Evolutionary conservation across 2,329 filamentous ascomycete genomes (phyloP), one percentile per base, ranked within the genome.

Genomic region (Leptodontidium sp.): DNA sequence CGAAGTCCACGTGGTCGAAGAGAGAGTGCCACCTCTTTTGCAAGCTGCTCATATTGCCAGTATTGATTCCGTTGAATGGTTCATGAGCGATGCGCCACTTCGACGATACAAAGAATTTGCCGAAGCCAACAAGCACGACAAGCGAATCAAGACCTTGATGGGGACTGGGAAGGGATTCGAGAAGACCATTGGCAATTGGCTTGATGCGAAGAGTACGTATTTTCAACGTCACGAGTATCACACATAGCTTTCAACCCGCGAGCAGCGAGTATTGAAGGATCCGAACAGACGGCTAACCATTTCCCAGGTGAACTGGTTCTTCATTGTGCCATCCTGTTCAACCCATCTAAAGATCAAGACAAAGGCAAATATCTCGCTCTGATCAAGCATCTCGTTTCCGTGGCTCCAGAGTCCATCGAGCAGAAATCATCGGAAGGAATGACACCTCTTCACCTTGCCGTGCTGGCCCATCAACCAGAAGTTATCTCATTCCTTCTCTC

Each of bases 61-160:
- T 24, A 77, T 95, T n/a, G 86, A 90, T 49, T 85, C 86, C 21
- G 87, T 93, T 0, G 89, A 96, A 75, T 97, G 92, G 88, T 93
- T 95, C 77, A 79, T 93, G 66, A 89, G 91, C 67, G 91, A 93
- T 70, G 86, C 87, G 0, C 92, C 93, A 0, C 80, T 87, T 72
- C 84, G 88, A 35, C 83, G 87, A 65, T 96, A 96, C 75, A 79
- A 84, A 32, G 87, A 93, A 57, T 96, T 94, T 76, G 84, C 89
- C 0, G 86, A 88, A 71, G 78, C 82, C 1, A 86, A 91, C 65
- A 83, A 83, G 69, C 83, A 88, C 29, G 90, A 95, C 70, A 79
- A 84, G 63, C 84, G 87, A 49, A 79, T 95, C 59, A 86, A 88
- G 74, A 86, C 87, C 67, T 81, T 96, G 4, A 84, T 83, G 4